Evolutionary conservation across 2,329 filamentous ascomycete species (phyloP).

Genomic region (Cladosporium oxysporum): DNA sequence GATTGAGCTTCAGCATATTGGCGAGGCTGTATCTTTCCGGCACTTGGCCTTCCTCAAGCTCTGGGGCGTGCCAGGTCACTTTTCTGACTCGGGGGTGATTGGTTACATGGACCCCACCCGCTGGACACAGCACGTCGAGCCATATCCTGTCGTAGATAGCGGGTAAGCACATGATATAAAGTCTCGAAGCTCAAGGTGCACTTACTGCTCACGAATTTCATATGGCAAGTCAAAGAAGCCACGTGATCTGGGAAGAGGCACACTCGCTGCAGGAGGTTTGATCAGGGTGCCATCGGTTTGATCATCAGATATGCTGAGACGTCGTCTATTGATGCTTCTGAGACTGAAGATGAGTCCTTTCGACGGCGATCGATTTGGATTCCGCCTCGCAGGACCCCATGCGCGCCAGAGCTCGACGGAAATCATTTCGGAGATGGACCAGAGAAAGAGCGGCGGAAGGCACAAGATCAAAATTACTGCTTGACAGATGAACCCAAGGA

Average conservation of each 20-base stretch:
- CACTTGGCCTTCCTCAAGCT: neutral
- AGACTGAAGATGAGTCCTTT: neutral
- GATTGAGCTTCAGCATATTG: slow-evolving; percentile 1
- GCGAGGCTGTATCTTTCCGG: neutral
- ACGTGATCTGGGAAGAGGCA: neutral
- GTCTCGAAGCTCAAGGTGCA: neutral
- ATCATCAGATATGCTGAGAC: neutral
- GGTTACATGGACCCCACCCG: neutral
- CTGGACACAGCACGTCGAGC: neutral
- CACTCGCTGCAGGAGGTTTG: neutral
- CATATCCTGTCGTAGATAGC: neutral
- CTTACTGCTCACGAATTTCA: slow-evolving; percentile 2
- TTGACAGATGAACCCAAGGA: neutral
- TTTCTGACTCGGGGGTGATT: neutral
- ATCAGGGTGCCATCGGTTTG: neutral
- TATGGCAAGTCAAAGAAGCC: slow-evolving; percentile 7
- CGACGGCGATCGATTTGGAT: neutral
- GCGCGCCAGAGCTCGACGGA: neutral
- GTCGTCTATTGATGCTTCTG: neutral
- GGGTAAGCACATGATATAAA: neutral
- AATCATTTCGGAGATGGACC: neutral
- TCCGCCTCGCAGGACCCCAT: neutral
- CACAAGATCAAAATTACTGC: neutral
- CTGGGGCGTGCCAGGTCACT: neutral
- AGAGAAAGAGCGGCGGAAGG: neutral